These are phyloP conservation scores for Hypholoma sublateritium DNA, from an alignment of 768 basidiomycete genomes.

Conservation along the genomic window DNA sequence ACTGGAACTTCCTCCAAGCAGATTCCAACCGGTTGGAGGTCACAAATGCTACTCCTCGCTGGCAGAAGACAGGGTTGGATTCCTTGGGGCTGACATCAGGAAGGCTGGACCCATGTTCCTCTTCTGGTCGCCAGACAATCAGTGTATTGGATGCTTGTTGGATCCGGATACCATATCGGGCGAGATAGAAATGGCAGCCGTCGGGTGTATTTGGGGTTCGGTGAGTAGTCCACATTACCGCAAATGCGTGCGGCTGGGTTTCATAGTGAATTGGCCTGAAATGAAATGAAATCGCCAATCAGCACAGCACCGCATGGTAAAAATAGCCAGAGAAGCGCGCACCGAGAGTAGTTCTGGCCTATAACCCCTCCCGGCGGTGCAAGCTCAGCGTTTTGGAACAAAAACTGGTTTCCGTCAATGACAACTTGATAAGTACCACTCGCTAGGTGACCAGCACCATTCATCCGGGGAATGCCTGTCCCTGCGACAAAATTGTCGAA, in stretches of 20 bases:
- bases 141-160: not conserved
- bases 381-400: not conserved
- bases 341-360: not conserved
- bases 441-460: not conserved
- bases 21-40: not conserved
- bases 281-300: not conserved
- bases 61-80: not conserved
- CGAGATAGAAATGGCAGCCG: not conserved
- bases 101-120: not conserved
- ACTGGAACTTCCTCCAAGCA: not conserved
- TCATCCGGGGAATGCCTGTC: not conserved
- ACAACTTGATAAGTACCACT: not conserved
- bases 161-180: not conserved
- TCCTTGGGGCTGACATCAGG: not conserved
- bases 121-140: not conserved
- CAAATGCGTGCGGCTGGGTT: not conserved
- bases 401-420: not conserved
- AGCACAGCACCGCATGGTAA: too few relatives aligned
- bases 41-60: not conserved
- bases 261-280: not conserved
- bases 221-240: not conserved
- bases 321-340: not conserved
- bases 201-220: not conserved
- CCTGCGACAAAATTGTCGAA: not conserved
- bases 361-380: not conserved